Base-by-base conservation (phyloP, 2,329 filamentous ascomycete species). In the Exophiala phaeomuriformis region DNA sequence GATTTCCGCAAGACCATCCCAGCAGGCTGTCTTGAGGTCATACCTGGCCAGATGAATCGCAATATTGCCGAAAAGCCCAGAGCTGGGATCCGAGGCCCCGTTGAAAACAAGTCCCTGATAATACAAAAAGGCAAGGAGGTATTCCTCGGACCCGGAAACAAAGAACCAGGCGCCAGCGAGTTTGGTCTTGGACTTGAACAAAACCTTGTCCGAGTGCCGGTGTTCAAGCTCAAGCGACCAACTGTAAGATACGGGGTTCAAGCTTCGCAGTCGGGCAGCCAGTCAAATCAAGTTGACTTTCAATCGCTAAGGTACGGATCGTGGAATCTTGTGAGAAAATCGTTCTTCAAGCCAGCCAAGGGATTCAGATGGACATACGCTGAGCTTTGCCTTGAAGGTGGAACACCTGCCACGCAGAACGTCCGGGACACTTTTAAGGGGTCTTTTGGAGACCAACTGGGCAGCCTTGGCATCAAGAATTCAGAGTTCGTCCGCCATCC, bases 11-110 rank as follows among this genome's bases (percentile, higher is more conserved):
- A 10, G n/a, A 46, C 51, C 5, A 10, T 49, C 6, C 55, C 52
- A 7, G 55, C 51, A 27, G 8, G 29, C 8, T n/a, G 27, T 2
- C 30, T 59, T 8, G 9, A 48, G 5, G 41, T 57, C 3, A 33
- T 59, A 1, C 54, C 57, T 28, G 57, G 57, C 10, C 57, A 57
- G 39, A n/a, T 46, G 30, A 52, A 51, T 43, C 41, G 19, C 28
- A 42, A 43, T 28, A 33, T 47, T 36, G 10, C 10, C 3, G 19
- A 46, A 30, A 46, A 39, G 28, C 49, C 49, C 12, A 28, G 5
- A 19, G 41, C 27, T 5, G 41, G 29, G 6, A 33, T 52, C 42
- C 32, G 43, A 32, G 9, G 2, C 10, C 49, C 49, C 2, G 7
- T 27, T n/a, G 29, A 32, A 0, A 57, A 59, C 39, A 39, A 27